These are phyloP conservation scores for Fistulina hepatica DNA, from an alignment of 1,284 basidiomycete species.

Conservation along the genomic window DNA sequence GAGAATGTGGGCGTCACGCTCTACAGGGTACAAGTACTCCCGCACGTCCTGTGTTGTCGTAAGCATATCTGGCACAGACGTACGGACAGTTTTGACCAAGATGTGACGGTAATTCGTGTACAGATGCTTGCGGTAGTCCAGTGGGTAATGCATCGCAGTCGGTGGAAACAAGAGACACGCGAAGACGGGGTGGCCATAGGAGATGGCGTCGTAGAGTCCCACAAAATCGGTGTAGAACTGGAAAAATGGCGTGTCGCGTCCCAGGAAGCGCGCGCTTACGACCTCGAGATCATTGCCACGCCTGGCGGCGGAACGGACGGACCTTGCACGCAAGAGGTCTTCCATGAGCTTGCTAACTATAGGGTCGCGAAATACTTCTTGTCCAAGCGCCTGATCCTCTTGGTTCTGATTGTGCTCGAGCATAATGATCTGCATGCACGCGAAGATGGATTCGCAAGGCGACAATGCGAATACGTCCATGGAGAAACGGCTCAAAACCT, in stretches of 20 bases:
- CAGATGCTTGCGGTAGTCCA: constrained; percentile 77
- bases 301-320: constrained; percentile 21
- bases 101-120: constrained; percentile 72
- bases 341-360: constrained; percentile 50
- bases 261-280: constrained; percentile 53
- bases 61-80: constrained; percentile 34
- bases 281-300: constrained; percentile 40
- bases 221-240: constrained; percentile 92
- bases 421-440: constrained; percentile 92
- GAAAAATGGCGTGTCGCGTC: constrained; percentile 70
- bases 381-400: constrained; percentile 34
- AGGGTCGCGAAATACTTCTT: constrained; percentile 67
- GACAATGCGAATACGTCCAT: constrained; percentile 32
- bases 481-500: constrained; percentile 32
- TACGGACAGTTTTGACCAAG: constrained; percentile 44
- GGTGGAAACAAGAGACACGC: constrained; percentile 70
- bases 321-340: constrained; percentile 47
- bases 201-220: constrained; percentile 81
- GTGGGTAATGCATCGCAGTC: constrained; percentile 61
- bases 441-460: constrained; percentile 54
- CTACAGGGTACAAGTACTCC: constrained; percentile 65
- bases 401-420: constrained; percentile 69
- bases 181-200: constrained; percentile 77
- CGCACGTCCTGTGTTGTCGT: constrained; percentile 32
- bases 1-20: constrained; percentile 57